Evolutionary conservation across 495 filamentous ascomycete species (phyloP).

Genomic region (Penicillium simplicissimum): DNA sequence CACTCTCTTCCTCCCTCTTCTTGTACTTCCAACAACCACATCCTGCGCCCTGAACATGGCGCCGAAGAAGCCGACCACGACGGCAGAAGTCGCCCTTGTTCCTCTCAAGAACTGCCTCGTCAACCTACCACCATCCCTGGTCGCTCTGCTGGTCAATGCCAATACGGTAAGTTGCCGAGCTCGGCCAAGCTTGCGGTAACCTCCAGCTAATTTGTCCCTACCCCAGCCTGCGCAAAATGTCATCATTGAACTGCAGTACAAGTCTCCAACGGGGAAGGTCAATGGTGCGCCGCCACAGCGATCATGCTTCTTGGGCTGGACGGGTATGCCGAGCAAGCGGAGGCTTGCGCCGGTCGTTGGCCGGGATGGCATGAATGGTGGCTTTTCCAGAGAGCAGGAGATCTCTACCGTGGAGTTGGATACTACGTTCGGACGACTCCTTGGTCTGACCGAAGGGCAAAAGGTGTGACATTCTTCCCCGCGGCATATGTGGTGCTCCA

Average conservation of each 20-base stretch:
- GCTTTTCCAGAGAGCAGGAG: slow-evolving; percentile 68
- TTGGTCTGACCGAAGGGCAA: slow-evolving; percentile 81
- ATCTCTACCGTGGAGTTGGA: slow-evolving; percentile 81
- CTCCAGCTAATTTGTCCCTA: slow-evolving; percentile 15
- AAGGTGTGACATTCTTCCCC: slow-evolving; percentile 58
- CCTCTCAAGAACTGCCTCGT: slow-evolving; percentile 92
- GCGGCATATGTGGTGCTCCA: slow-evolving; percentile 5
- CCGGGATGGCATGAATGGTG: slow-evolving; percentile 66
- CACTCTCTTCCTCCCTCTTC: slow-evolving; percentile 13
- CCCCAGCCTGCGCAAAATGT: slow-evolving; percentile 87
- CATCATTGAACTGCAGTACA: slow-evolving; percentile 81
- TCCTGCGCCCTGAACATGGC: slow-evolving; percentile 51
- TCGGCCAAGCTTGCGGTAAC: slow-evolving; percentile 1
- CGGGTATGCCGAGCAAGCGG: slow-evolving; percentile 91
- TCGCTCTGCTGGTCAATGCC: slow-evolving; percentile 77
- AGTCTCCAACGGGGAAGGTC: slow-evolving; percentile 42
- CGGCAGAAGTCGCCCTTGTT: slow-evolving; percentile 75
- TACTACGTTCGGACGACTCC: slow-evolving; percentile 77
- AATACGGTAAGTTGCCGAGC: slow-evolving; percentile 69
- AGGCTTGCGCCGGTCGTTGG: slow-evolving; percentile 70
- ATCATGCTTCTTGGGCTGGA: slow-evolving; percentile 90
- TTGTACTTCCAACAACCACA: slow-evolving; percentile 6
- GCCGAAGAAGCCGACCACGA: slow-evolving; percentile 66
- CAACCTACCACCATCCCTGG: slow-evolving; percentile 85
- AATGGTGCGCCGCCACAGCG: slow-evolving; percentile 53